phyloP scores from a whole-genome alignment of 2,329 filamentous ascomycete genomes.

The Curvularia sp. region DNA sequence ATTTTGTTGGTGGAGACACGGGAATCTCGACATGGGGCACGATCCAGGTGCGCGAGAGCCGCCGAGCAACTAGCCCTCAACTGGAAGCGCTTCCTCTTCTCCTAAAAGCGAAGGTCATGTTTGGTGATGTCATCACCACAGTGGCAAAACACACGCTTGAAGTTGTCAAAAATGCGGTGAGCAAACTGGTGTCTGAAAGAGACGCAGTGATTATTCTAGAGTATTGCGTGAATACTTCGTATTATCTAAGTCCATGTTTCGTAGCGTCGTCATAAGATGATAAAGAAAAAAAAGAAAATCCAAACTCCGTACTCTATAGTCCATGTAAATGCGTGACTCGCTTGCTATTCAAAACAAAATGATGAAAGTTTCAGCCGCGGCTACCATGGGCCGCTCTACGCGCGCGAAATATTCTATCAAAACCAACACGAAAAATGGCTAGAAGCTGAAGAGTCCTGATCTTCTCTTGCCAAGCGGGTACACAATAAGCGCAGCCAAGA shows the following conservation, averaged over 20 bases:
- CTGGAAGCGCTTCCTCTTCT: constrained; percentile 1
- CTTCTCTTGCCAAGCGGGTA: constrained; percentile 59
- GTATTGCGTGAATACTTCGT: neutral
- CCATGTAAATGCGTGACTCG: constrained; percentile 15
- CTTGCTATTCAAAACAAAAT: constrained; percentile 9
- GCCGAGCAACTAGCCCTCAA: neutral
- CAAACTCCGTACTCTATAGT: neutral
- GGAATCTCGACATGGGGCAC: neutral
- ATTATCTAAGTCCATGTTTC: constrained; percentile 1
- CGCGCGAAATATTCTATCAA: neutral
- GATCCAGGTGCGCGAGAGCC: constrained; percentile 1
- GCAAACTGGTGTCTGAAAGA: neutral
- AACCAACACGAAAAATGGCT: constrained; percentile 1
- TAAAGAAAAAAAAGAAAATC: neutral
- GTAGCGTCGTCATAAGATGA: constrained; percentile 3
- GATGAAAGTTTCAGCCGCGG: neutral
- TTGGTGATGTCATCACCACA: constrained; percentile 1
- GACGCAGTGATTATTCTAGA: neutral
- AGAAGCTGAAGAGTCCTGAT: constrained; percentile 49
- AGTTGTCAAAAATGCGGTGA: neutral
- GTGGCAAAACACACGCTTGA: neutral
- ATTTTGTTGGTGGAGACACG: constrained; percentile 1
- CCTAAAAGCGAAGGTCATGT: neutral
- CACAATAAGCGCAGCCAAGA: constrained; percentile 57
- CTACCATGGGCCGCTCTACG: neutral